Base-by-base conservation (phyloP, 2,329 filamentous ascomycete genomes). In the Sarocladiaceae sp. region DNA sequence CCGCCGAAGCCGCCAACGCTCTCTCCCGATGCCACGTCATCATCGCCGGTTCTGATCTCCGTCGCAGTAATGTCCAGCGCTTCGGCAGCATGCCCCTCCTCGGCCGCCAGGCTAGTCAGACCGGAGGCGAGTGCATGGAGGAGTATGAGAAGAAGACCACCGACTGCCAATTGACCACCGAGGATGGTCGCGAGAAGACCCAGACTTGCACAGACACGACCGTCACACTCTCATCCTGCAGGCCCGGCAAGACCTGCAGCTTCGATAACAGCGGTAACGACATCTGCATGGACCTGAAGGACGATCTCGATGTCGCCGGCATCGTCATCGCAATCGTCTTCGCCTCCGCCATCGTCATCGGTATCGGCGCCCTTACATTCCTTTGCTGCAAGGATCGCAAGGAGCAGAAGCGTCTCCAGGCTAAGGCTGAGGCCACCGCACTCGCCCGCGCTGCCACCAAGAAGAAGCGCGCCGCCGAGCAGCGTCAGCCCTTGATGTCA, bases 301-400 rank as follows among this genome's bases (percentile, higher is more conserved):
- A 69, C 54, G 33, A 9, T 16, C 60, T 77, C 44, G 65, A 65
- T 51, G 54, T 65, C 2, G 62, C 62, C 32, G 73, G 69, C 48
- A 62, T 74, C 53, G 61, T 75, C 55, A 64, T 78, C 49, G 60
- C 67, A 53, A 60, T 73, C 50, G 52, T 71, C 57, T 69, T 80
- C 29, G 69, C 62, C 45, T 49, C 58, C n/a, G 61, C 58, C 47
- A 53, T 71, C 48, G 56, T 60, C 50, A 33, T 63, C 43, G 59
- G 64, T 50, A 48, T 71, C 48, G 58, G 54, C 39, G 51, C 60
- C 49, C 58, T 79, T 45, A 66, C 69, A 55, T 70, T 70, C 64
- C 62, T 71, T 51, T 78, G 72, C 69, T 73, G 68, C 65, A 63
- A 63, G 49, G 74, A 79, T 51, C 63, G 68, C 52, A 59, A 58